These are phyloP conservation scores for Fonsecaea pedrosoi DNA, from an alignment of 2,329 filamentous ascomycete species.

Conservation along the genomic window DNA sequence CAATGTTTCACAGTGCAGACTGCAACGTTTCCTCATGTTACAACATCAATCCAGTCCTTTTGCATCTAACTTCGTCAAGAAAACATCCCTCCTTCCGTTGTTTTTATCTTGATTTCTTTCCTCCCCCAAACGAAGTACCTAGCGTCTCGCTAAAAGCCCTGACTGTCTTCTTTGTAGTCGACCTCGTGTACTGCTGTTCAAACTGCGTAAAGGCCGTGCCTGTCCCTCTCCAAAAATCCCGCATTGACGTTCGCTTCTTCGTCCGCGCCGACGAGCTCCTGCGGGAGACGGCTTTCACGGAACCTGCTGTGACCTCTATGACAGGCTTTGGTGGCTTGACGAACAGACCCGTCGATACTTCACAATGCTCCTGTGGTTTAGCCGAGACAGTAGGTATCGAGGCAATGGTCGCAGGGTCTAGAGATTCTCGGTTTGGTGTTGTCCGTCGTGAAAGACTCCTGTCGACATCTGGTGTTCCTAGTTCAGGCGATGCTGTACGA, in stretches of 20 bases:
- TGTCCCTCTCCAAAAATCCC: constrained; percentile 4
- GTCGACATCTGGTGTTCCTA: constrained; percentile 26
- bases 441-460: constrained; percentile 4
- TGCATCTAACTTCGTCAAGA: no score
- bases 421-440: neutral
- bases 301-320: no score
- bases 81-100: no score
- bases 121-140: neutral
- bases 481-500: constrained; percentile 20
- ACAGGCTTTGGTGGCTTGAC: constrained; percentile 5
- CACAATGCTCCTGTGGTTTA: neutral
- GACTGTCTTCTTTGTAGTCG: neutral
- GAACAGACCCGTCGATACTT: constrained; percentile 2
- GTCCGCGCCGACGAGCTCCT: neutral
- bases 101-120: neutral
- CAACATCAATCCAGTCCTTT: no score
- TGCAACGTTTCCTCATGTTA: no score
- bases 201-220: constrained; percentile 17
- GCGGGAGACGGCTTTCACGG: neutral
- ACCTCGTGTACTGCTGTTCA: constrained; percentile 7
- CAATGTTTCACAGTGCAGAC: no score
- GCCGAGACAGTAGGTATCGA: neutral
- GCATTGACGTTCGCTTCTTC: neutral
- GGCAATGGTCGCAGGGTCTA: neutral
- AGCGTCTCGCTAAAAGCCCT: neutral